Base-by-base conservation (phyloP, 2,329 filamentous ascomycete species). In the Hypoxylon sp. region DNA sequence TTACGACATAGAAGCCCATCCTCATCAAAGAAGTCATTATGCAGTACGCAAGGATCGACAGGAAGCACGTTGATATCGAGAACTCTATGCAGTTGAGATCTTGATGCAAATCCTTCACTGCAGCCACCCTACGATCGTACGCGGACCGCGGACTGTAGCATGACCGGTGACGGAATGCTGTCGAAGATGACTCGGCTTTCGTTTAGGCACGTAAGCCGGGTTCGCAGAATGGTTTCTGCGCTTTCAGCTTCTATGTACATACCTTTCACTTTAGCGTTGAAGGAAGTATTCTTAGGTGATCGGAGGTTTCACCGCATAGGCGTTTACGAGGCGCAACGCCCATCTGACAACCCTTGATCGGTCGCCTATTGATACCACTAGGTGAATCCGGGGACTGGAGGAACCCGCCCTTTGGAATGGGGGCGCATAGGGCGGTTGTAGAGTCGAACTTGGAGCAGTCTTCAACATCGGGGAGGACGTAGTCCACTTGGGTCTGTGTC, bases 231-330 rank as follows among this genome's bases (percentile, higher is more conserved):
- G 58, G 48, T 48, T 42, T 51, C 54, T 58, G 32, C 51, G 51
- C 44, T 51, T 55, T 51, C 42, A 21, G 48, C 62, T 44, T 44
- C 46, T 35, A 37, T 50, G 51, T 62, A 27, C 46, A 24, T 17
- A 44, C 7, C 39, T 21, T 21, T 21, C 17, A 10, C 10, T 44
- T 17, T 44, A 21, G 11, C 8, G 6, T 27, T 31, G 31, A 55
- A 52, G 24, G 58, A 48, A 53, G 48, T 56, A 60, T 62, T 37
- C 24, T 59, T 47, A 47, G 27, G 55, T 42, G 62, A 35, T 65
- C 29, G 52, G 51, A 32, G 54, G 72, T 75, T 72, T 71, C 72
- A 75, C 71, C 50, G 35, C 59, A 72, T 68, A 50, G 58, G 53
- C 60, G 58, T 68, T 74, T 66, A 60, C 59, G 60, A 66, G 52